phyloP scores from a whole-genome alignment of 176 grass and related monocot species.

The Raddia guianensis region DNA sequence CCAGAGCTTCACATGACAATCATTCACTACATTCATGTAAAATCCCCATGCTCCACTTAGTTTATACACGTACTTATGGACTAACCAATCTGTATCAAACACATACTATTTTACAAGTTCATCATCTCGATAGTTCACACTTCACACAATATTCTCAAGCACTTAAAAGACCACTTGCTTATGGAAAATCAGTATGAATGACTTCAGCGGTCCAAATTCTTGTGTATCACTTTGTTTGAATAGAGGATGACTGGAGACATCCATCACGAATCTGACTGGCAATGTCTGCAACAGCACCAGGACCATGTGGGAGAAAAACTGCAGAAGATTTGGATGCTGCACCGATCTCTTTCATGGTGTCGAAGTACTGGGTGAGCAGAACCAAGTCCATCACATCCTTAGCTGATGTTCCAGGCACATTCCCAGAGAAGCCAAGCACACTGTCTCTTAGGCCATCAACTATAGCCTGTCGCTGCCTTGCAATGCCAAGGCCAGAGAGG shows the following conservation, averaged over 20 bases:
- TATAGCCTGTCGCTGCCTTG: conserved; percentile 50
- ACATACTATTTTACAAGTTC: conserved; percentile 29
- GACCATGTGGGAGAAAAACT: conserved; percentile 53
- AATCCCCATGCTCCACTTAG: not conserved
- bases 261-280: conserved; percentile 44
- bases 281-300: conserved; percentile 54
- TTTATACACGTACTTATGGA: conserved; percentile 16
- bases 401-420: conserved; percentile 50
- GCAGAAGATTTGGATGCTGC: conserved; percentile 49
- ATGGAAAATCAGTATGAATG: conserved; percentile 1
- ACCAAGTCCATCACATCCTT: conserved; percentile 56
- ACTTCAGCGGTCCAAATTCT: conserved; percentile 10
- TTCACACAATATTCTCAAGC: not conserved
- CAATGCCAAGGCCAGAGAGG: conserved; percentile 48
- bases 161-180: conserved; percentile 23
- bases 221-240: conserved; percentile 8
- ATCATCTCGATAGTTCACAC: not conserved
- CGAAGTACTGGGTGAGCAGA: conserved; percentile 45
- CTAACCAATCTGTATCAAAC: not conserved
- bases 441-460: conserved; percentile 52
- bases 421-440: conserved; percentile 48
- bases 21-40: conserved; percentile 23
- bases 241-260: conserved; percentile 44
- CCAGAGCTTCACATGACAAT: not conserved
- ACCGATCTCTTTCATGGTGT: conserved; percentile 57